Evolutionary conservation across 2,329 filamentous ascomycete genomes (phyloP).

Genomic region (Alternaria sp.): DNA sequence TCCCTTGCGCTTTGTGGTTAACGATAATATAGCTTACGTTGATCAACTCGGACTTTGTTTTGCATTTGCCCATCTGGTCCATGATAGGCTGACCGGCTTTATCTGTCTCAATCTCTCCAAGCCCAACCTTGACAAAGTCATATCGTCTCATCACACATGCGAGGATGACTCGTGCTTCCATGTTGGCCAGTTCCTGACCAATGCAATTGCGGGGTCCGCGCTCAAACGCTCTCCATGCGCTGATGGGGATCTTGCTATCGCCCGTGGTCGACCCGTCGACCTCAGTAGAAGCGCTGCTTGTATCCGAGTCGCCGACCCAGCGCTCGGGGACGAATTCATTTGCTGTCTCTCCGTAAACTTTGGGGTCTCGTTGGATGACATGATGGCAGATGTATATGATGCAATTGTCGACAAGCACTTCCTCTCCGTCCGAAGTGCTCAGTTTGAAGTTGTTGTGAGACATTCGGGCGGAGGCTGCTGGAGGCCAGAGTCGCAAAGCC

Average conservation of each 20-base stretch:
- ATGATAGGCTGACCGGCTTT: conserved; percentile 33
- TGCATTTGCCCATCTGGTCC: conserved; percentile 37
- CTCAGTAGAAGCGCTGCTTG: conserved; percentile 23
- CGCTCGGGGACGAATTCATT: conserved; percentile 45
- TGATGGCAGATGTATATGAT: conserved; percentile 54
- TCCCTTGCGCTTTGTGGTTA: conserved; percentile 5
- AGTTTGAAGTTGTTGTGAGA: conserved; percentile 50
- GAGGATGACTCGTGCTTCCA: conserved; percentile 60
- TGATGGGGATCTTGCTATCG: conserved; percentile 43
- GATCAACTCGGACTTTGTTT: conserved; percentile 38
- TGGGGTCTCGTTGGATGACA: conserved; percentile 46
- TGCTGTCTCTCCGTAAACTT: conserved; percentile 40
- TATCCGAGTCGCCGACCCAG: conserved; percentile 46
- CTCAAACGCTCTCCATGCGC: conserved; percentile 63
- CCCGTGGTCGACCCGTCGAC: conserved; percentile 12
- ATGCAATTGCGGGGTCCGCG: conserved; percentile 64
- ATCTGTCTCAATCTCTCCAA: conserved; percentile 35
- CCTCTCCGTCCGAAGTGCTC: conserved; percentile 50
- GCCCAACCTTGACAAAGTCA: conserved; percentile 45
- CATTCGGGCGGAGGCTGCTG: conserved; percentile 54
- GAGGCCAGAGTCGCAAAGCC: conserved; percentile 60
- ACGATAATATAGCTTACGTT: conserved; percentile 32
- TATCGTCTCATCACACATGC: conserved; percentile 47
- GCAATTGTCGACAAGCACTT: conserved; percentile 53
- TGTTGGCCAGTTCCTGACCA: conserved; percentile 62